Evolutionary conservation across 805 yeast genomes (phyloP).

Genomic region (Barnettozyma vustinii): DNA sequence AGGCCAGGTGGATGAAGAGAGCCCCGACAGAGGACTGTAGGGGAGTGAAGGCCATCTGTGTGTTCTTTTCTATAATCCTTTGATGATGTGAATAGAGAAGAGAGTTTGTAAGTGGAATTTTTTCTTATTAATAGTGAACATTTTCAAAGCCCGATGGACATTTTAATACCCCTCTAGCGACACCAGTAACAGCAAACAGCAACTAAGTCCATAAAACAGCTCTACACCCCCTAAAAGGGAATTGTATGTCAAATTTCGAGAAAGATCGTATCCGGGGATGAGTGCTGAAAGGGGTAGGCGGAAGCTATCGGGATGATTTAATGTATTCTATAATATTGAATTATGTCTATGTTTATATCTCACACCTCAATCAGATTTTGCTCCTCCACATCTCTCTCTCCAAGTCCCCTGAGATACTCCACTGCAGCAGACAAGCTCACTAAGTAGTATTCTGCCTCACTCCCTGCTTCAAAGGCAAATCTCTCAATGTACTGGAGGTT

Average conservation of each 20-base stretch:
- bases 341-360: not conserved
- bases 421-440: conserved; percentile 90
- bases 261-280: no score
- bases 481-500: conserved; percentile 82
- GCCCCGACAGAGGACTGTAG: conserved; percentile 42
- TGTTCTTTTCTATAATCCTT: not conserved
- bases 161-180: no score
- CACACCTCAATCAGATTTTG: not conserved
- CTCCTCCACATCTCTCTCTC: not conserved
- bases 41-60: conserved; percentile 34
- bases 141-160: no score
- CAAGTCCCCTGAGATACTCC: conserved; percentile 62
- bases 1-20: conserved; percentile 38
- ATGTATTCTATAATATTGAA: no score
- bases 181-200: no score
- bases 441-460: conserved; percentile 88
- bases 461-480: conserved; percentile 68
- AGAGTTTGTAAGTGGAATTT: not conserved
- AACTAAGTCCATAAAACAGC: no score
- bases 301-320: no score
- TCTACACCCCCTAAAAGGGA: no score
- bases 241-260: no score
- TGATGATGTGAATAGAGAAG: not conserved
- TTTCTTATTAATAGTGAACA: no score
- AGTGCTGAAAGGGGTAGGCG: no score